Percentiles rank a stretch among this genome's conserved stretches.
phyloP scores from a whole-genome alignment of 2,329 filamentous ascomycete genomes.

The Penicillium hesseltinei region DNA sequence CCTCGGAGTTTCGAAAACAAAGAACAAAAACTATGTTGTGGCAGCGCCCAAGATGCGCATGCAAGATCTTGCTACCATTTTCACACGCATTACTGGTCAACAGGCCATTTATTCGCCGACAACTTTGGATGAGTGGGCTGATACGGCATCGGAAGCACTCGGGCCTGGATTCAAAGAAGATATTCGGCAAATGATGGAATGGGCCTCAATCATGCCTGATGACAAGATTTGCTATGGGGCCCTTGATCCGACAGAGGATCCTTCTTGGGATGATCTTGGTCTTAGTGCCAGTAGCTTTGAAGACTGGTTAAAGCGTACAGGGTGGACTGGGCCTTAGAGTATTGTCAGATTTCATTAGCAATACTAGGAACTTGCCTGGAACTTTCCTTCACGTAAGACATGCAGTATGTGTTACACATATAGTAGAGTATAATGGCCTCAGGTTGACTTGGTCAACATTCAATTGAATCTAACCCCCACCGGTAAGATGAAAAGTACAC shows the following conservation, averaged over 20 bases:
- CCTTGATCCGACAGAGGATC: neutral
- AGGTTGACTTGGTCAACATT: no score
- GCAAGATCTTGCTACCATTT: neutral
- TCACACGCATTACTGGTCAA: neutral
- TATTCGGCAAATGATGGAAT: neutral
- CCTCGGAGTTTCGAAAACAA: neutral
- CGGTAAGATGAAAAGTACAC: no score
- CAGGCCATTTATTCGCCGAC: neutral
- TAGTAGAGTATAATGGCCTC: no score
- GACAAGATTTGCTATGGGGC: neutral
- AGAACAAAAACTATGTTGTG: neutral
- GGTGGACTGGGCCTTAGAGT: no score
- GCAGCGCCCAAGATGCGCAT: neutral
- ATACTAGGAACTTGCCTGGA: no score
- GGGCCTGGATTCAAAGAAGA: neutral
- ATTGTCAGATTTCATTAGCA: no score
- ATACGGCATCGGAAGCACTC: neutral
- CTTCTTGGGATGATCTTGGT: neutral
- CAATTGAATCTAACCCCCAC: no score
- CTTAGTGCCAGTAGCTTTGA: neutral
- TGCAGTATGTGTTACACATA: no score
- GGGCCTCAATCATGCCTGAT: neutral
- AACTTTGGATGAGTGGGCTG: neutral
- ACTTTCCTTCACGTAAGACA: no score
- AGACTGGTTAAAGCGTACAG: neutral